Conservation (phyloP, 345 rosid genomes). For the Crucihimalaya himalaica region DNA sequence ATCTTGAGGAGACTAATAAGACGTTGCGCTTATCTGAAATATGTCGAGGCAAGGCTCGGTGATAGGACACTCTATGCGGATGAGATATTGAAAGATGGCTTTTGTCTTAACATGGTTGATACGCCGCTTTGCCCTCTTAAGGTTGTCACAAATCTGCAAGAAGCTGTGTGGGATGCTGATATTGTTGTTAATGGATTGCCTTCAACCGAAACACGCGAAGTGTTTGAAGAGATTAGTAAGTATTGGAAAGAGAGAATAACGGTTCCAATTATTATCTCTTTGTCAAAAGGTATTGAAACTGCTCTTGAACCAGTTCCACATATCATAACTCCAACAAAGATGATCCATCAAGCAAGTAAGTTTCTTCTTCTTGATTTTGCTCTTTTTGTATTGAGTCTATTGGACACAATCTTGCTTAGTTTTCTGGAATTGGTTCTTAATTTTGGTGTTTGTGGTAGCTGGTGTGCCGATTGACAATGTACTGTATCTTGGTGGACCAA, state of each 20-base stretch:
- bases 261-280: slow-evolving; percentile 70
- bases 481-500: slow-evolving; percentile 96
- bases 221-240: slow-evolving; percentile 81
- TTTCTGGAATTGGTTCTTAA: background rate
- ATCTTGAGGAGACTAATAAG: slow-evolving; percentile 88
- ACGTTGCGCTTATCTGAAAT: slow-evolving; percentile 92
- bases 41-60: slow-evolving; percentile 93
- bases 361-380: slow-evolving; percentile 11
- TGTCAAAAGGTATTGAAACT: slow-evolving; percentile 94
- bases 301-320: slow-evolving; percentile 78
- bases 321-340: slow-evolving; percentile 88
- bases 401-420: slow-evolving; percentile 8
- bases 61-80: slow-evolving; percentile 84
- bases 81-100: slow-evolving; percentile 95
- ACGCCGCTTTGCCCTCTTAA: slow-evolving; percentile 91
- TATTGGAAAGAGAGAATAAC: slow-evolving; percentile 94
- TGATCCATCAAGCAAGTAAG: slow-evolving; percentile 92
- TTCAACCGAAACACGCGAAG: slow-evolving; percentile 78
- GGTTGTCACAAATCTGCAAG: slow-evolving; percentile 93
- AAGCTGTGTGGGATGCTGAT: slow-evolving; percentile 99
- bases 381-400: background rate
- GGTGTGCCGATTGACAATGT: slow-evolving; percentile 78
- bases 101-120: slow-evolving; percentile 94
- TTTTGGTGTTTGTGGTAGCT: slow-evolving; percentile 51
- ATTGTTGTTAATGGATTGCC: slow-evolving; percentile 94